phyloP scores from a whole-genome alignment of 495 filamentous ascomycete genomes.

The Penicillium pulvis region DNA sequence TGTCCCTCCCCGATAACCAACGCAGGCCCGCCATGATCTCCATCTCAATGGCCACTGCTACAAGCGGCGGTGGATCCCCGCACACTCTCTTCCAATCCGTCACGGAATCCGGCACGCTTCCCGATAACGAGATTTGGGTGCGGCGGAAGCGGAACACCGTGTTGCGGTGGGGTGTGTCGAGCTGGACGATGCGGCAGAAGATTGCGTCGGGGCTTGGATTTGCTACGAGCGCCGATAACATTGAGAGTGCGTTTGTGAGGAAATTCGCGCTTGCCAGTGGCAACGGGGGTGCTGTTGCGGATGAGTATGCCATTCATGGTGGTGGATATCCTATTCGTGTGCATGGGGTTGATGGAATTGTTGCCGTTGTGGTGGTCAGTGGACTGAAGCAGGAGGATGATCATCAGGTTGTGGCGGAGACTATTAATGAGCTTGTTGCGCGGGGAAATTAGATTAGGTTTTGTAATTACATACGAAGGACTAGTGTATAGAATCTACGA shows the following conservation, averaged over 20 bases:
- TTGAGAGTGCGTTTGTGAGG: slow-evolving; percentile 59
- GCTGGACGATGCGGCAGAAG: slow-evolving; percentile 67
- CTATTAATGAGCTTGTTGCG: slow-evolving; percentile 52
- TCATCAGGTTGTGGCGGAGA: slow-evolving; percentile 72
- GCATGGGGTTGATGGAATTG: slow-evolving; percentile 67
- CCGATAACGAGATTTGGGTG: slow-evolving; percentile 65
- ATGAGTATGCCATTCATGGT: slow-evolving; percentile 73
- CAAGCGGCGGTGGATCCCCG: slow-evolving; percentile 39
- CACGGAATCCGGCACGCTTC: slow-evolving; percentile 55
- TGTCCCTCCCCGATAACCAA: slow-evolving; percentile 47
- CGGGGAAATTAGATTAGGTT: slow-evolving; percentile 16
- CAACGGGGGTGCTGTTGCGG: slow-evolving; percentile 47
- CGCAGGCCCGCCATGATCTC: slow-evolving; percentile 63
- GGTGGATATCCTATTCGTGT: slow-evolving; percentile 73
- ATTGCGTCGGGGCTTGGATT: slow-evolving; percentile 32
- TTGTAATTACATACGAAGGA: background rate
- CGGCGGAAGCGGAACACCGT: slow-evolving; percentile 68
- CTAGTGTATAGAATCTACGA: background rate
- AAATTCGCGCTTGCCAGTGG: slow-evolving; percentile 54
- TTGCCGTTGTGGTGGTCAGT: slow-evolving; percentile 73
- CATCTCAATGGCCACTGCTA: slow-evolving; percentile 53
- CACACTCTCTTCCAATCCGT: slow-evolving; percentile 65
- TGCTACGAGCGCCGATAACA: slow-evolving; percentile 30
- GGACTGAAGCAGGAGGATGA: slow-evolving; percentile 78
- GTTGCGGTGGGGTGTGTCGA: slow-evolving; percentile 65